A percentile compares a stretch with the other conserved stretches of the same genome.
These are phyloP conservation scores for Kitagawia praeruptora DNA, from an alignment of 129 eudicot species.

Conservation along the genomic window DNA sequence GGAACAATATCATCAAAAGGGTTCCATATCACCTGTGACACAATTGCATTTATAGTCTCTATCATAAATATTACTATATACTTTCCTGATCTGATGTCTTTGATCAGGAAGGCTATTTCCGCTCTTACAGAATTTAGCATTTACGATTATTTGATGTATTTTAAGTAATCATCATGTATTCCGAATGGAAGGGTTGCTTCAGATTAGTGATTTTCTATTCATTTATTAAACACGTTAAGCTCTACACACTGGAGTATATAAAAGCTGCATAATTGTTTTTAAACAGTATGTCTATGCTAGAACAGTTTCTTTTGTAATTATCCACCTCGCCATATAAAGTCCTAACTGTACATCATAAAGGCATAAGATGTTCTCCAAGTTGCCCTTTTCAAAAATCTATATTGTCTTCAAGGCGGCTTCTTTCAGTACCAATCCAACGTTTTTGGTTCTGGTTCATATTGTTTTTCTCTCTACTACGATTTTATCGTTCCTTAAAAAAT, in stretches of 20 bases:
- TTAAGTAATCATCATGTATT: background rate
- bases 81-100: background rate
- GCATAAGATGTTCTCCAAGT: background rate
- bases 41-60: background rate
- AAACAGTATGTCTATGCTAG: background rate
- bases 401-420: background rate
- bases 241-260: background rate
- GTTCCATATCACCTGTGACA: slow-evolving; percentile 64
- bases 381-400: background rate
- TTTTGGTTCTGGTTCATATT: background rate
- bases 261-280: background rate
- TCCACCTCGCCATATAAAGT: background rate
- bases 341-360: background rate
- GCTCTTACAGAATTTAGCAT: background rate
- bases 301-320: background rate
- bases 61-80: background rate
- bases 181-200: background rate
- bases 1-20: slow-evolving; percentile 96
- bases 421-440: background rate
- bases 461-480: background rate
- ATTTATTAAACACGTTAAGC: background rate
- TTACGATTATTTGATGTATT: background rate
- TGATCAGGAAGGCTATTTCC: background rate
- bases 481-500: background rate
- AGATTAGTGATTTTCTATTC: background rate